These are phyloP conservation scores for Penicillium griseofulvum DNA, from an alignment of 2,329 filamentous ascomycete species.

Conservation along the genomic window DNA sequence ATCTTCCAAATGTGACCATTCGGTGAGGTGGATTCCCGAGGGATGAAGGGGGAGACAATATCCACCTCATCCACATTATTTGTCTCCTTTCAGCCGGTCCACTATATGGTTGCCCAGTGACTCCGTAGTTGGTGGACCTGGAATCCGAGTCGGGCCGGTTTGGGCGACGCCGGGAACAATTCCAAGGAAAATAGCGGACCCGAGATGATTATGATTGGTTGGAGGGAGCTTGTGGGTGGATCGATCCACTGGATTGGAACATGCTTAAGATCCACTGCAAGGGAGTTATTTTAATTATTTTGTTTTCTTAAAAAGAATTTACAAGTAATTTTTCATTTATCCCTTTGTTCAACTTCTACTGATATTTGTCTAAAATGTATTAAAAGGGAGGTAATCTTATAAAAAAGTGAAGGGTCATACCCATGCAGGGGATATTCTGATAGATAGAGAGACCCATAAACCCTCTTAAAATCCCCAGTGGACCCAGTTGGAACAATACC, in stretches of 20 bases:
- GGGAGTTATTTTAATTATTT: slow-evolving; percentile 1
- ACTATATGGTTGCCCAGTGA: slow-evolving; percentile 23
- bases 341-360: background rate
- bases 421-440: slow-evolving; percentile 6
- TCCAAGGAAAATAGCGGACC: slow-evolving; percentile 16
- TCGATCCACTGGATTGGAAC: slow-evolving; percentile 19
- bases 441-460: background rate
- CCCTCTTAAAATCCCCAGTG: background rate
- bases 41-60: slow-evolving; percentile 11
- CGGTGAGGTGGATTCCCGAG: slow-evolving; percentile 24
- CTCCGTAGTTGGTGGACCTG: slow-evolving; percentile 21
- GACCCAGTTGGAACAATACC: slow-evolving; percentile 10
- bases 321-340: background rate
- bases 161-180: slow-evolving; percentile 23
- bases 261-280: slow-evolving; percentile 26
- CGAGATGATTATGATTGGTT: slow-evolving; percentile 18
- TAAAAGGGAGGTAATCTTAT: too few species aligned
- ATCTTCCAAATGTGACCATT: slow-evolving; percentile 21
- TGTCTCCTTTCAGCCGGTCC: slow-evolving; percentile 17
- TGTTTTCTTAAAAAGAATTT: background rate
- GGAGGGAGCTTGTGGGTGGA: slow-evolving; percentile 5
- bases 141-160: slow-evolving; percentile 31
- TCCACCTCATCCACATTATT: slow-evolving; percentile 12
- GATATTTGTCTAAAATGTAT: background rate
- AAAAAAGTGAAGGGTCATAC: background rate